Base-by-base conservation (phyloP, 2,329 filamentous ascomycete genomes). In the Diplodia scrobiculata region DNA sequence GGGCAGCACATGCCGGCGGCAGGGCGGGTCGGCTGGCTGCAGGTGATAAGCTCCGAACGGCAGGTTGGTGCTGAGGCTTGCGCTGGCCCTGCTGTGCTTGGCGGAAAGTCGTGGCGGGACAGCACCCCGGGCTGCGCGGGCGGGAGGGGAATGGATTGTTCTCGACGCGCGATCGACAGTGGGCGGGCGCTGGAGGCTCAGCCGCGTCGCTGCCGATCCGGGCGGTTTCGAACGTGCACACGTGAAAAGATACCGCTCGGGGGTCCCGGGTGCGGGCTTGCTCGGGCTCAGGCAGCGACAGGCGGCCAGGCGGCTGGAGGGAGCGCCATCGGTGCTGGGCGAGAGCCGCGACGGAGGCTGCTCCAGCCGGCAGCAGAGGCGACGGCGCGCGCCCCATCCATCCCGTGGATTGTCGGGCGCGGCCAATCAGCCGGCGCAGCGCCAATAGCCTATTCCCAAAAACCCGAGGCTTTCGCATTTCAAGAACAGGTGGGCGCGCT, bases 381-480 rank as follows among this genome's bases (percentile, higher is more conserved):
- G 19, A 19, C 19, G n/a, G 27, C 51, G 41, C n/a, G 41, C 41
- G 41, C 41, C 41, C 53, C 53, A 34, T 58, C 53, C 53, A 58
- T 27, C 41, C 55, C 55, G 38, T 41, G 41, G 41, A 45, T 45
- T 45, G 41, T 19, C 41, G 41, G 41, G 41, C 41, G 41, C 41
- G 41, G 17, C 41, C 58, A 62, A 47, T n/a, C 45, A 29, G 21
- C 34, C 38, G 19, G 58, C 36, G 58, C 58, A 36, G 41, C 58
- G 55, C 55, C 55, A 60, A 60, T 60, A 60, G 55, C 55, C 55
- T 60, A 60, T 60, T 60, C 55, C 55, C 55, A 60, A 19, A 48
- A 48, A 21, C 55, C 55, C 55, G 55, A 60, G 55, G 55, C 55
- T 60, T 41, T 45, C 54, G 54, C 52, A 21, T 36, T 45, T 19